These are phyloP conservation scores for Pelargonium cotyledonis DNA, from an alignment of 441 rosid species.

Conservation along the genomic window DNA sequence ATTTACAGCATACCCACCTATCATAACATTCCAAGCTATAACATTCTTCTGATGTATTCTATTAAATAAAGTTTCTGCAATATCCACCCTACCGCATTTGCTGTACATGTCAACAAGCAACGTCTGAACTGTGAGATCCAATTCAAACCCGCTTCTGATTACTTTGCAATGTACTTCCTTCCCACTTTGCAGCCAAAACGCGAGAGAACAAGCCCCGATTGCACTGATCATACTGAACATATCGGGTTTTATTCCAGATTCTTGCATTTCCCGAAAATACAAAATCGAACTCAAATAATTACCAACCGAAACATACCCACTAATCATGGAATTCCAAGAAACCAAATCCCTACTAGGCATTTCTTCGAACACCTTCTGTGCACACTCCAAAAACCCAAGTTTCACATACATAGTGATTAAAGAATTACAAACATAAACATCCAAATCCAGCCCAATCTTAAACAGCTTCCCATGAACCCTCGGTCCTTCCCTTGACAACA, in stretches of 20 bases:
- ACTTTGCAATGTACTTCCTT: slow-evolving; percentile 56
- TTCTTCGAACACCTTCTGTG: slow-evolving; percentile 49
- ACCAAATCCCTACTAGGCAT: slow-evolving; percentile 48
- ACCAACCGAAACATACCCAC: slow-evolving; percentile 39
- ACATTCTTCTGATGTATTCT: slow-evolving; percentile 26
- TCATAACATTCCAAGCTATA: slow-evolving; percentile 55
- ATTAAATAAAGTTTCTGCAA: slow-evolving; percentile 44
- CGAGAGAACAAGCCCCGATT: slow-evolving; percentile 36
- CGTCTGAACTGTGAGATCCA: slow-evolving; percentile 42
- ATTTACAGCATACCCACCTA: slow-evolving; percentile 40
- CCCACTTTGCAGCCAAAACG: slow-evolving; percentile 30
- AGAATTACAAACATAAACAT: slow-evolving; percentile 54
- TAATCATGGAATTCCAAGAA: slow-evolving; percentile 56
- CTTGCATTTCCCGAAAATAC: slow-evolving; percentile 34
- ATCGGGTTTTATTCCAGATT: slow-evolving; percentile 33
- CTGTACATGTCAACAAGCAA: slow-evolving; percentile 50
- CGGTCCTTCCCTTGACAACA: slow-evolving; percentile 36
- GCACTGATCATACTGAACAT: slow-evolving; percentile 38
- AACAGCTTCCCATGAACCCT: slow-evolving; percentile 43
- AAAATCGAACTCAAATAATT: slow-evolving; percentile 31
- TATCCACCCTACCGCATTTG: slow-evolving; percentile 36
- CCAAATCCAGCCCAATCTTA: slow-evolving; percentile 46
- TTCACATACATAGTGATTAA: slow-evolving; percentile 48
- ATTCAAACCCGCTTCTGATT: slow-evolving; percentile 29
- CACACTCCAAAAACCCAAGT: slow-evolving; percentile 36